Evolutionary conservation across 23 red algal species (phyloP).

Genomic region (Gracilaria caudata): DNA sequence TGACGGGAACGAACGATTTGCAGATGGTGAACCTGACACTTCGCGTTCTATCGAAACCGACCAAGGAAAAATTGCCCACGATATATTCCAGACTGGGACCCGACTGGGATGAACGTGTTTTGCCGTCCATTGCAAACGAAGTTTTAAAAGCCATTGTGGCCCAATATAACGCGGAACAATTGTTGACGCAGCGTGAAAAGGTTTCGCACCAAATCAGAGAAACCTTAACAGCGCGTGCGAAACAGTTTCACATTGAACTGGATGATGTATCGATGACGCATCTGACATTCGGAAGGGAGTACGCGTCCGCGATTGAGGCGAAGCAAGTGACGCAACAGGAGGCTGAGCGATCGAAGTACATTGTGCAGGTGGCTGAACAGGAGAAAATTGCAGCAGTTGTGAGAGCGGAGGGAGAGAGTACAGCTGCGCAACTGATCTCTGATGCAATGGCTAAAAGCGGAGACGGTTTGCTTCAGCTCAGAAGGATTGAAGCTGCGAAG

Average conservation of each 20-base stretch:
- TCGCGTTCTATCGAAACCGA: conserved; percentile 94
- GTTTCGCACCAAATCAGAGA: conserved; percentile 87
- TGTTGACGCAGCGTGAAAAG: conserved; percentile 95
- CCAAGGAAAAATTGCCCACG: conserved; percentile 79
- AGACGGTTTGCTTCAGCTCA: conserved; percentile 91
- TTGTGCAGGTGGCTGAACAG: conserved; percentile 94
- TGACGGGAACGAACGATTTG: conserved; percentile 96
- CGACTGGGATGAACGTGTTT: conserved; percentile 97
- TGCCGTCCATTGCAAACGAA: conserved; percentile 98
- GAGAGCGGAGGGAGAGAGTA: conserved; percentile 90
- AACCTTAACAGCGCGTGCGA: conserved; percentile 82
- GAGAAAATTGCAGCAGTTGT: conserved; percentile 97
- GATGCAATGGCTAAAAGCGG: conserved; percentile 90
- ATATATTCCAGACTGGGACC: conserved; percentile 86
- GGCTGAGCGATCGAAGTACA: conserved; percentile 92
- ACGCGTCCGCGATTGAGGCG: conserved; percentile 94
- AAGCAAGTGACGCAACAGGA: conserved; percentile 99
- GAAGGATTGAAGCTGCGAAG: conserved; percentile 96
- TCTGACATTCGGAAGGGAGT: conserved; percentile 97
- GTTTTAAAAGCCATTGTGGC: conserved; percentile 97
- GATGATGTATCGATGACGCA: conserved; percentile 99
- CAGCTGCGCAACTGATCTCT: conserved; percentile 89
- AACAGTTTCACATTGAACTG: conserved; percentile 93
- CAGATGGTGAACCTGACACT: conserved; percentile 99
- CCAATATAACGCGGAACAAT: conserved; percentile 97